A percentile compares a stretch with the other conserved stretches of the same genome.
phyloP scores from a whole-genome alignment of 345 rosid species.

The Lumnitzera racemosa region DNA sequence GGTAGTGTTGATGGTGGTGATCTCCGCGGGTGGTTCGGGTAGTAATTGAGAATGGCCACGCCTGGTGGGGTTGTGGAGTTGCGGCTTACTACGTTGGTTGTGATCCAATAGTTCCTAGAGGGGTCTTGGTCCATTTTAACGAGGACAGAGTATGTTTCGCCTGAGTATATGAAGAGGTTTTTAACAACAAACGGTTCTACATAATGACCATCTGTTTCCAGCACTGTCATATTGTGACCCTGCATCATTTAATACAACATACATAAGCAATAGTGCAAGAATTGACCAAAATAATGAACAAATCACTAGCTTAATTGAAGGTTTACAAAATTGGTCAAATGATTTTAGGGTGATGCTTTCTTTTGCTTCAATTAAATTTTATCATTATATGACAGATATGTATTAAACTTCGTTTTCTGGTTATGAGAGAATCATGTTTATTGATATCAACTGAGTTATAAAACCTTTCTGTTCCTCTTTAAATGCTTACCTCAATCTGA shows the following conservation, averaged over 20 bases:
- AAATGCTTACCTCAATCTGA: conserved; percentile 49
- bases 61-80: conserved; percentile 35
- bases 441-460: not conserved
- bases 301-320: not conserved
- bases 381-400: too few species aligned
- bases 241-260: not conserved
- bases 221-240: conserved; percentile 82
- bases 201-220: conserved; percentile 69
- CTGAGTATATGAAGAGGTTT: conserved; percentile 68
- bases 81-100: conserved; percentile 52
- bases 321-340: too few species aligned
- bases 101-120: conserved; percentile 57
- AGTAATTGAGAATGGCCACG: conserved; percentile 42
- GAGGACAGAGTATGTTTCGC: conserved; percentile 69
- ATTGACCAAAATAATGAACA: not conserved
- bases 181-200: conserved; percentile 63
- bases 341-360: too few species aligned
- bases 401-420: too few species aligned
- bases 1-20: conserved; percentile 39
- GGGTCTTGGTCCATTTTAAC: conserved; percentile 50
- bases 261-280: not conserved
- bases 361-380: too few species aligned
- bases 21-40: conserved; percentile 43
- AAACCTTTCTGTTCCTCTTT: not conserved
- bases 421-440: too few species aligned